phyloP scores from a whole-genome alignment of 2,329 filamentous ascomycete species.

The Aspergillus sp. region DNA sequence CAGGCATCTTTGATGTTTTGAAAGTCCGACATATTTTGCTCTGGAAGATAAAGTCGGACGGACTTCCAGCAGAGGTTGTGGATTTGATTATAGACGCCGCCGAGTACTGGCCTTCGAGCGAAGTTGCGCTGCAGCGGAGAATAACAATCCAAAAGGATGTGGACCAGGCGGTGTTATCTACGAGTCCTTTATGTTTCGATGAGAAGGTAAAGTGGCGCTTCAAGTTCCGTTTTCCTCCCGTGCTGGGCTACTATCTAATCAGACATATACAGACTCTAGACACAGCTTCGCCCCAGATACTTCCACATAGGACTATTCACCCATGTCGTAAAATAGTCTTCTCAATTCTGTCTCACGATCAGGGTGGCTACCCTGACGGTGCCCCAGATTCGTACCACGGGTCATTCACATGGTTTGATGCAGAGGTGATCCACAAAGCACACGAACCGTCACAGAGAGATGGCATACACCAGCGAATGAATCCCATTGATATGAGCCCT shows the following conservation, averaged over 20 bases:
- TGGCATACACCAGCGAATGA: constrained; percentile 15
- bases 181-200: constrained; percentile 38
- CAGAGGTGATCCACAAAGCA: constrained; percentile 29
- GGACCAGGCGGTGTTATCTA: constrained; percentile 36
- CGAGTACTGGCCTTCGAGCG: constrained; percentile 35
- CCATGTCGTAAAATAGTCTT: constrained; percentile 43
- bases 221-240: background rate
- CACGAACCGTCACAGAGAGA: constrained; percentile 23
- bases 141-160: constrained; percentile 30
- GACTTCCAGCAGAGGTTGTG: constrained; percentile 37
- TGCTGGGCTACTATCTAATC: background rate
- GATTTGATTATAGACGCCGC: constrained; percentile 42
- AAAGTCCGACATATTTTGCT: constrained; percentile 33
- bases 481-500: constrained; percentile 17
- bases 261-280: constrained; percentile 11
- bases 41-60: constrained; percentile 18
- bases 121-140: constrained; percentile 19
- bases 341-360: constrained; percentile 36
- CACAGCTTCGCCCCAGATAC: constrained; percentile 19
- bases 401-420: constrained; percentile 43
- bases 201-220: constrained; percentile 18
- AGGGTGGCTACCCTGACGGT: constrained; percentile 22
- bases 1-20: constrained; percentile 33
- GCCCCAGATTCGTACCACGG: constrained; percentile 25
- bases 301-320: constrained; percentile 36